phyloP scores from a whole-genome alignment of 768 basidiomycete genomes.

The Tephrocybe sp. region DNA sequence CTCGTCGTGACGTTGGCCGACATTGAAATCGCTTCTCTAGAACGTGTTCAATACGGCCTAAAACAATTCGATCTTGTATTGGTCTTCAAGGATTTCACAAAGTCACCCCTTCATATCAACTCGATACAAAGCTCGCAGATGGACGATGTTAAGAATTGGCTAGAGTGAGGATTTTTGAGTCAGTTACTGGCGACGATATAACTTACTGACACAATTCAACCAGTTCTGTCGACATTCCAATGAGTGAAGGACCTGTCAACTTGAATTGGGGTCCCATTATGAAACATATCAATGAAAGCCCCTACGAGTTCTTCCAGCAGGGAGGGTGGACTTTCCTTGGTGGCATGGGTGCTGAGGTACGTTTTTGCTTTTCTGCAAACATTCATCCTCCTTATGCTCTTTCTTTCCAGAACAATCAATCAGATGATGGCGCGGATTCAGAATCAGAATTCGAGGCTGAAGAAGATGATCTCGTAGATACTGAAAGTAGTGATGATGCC shows the following conservation, averaged over 20 bases:
- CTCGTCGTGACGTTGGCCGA: slow-evolving; percentile 92
- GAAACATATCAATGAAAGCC: slow-evolving; percentile 97
- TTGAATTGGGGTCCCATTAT: slow-evolving; percentile 98
- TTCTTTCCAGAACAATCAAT: slow-evolving; percentile 34
- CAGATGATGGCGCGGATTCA: slow-evolving; percentile 45
- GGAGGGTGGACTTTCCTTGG: slow-evolving; percentile 96
- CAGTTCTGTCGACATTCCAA: slow-evolving; percentile 95
- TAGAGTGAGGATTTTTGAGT: slow-evolving; percentile 63
- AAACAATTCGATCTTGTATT: slow-evolving; percentile 98
- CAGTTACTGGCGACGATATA: slow-evolving; percentile 8
- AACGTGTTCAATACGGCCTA: slow-evolving; percentile 93
- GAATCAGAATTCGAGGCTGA: slow-evolving; percentile 57
- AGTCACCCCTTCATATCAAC: slow-evolving; percentile 91
- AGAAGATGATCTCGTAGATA: slow-evolving; percentile 52
- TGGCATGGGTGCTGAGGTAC: slow-evolving; percentile 65
- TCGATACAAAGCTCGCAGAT: slow-evolving; percentile 88
- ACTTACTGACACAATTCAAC: not conserved
- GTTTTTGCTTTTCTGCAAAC: not conserved
- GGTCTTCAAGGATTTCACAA: slow-evolving; percentile 95
- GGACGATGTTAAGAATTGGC: slow-evolving; percentile 98
- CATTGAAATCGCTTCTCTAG: slow-evolving; percentile 94
- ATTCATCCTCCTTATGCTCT: not conserved
- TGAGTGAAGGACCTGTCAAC: slow-evolving; percentile 95
- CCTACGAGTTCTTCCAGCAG: slow-evolving; percentile 91
- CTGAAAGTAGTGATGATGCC: slow-evolving; percentile 50